Conservation (phyloP, 163 green algal genomes). For the Prototheca stagnorum region DNA sequence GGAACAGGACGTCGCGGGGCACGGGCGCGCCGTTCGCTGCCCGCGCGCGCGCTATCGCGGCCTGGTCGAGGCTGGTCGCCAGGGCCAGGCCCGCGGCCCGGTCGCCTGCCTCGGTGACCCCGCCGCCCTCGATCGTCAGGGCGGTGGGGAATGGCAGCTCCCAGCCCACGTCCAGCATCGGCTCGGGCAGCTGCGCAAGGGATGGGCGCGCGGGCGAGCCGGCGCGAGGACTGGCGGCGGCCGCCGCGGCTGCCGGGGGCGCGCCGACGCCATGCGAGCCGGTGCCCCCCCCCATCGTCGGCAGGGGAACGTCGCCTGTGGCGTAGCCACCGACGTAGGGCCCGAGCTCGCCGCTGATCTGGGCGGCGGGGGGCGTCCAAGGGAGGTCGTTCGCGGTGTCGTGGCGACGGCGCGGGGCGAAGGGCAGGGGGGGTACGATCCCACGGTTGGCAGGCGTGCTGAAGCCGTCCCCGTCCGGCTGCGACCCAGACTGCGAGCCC, state of each 20-base stretch:
- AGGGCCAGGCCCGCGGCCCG: background rate
- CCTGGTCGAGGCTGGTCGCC: slow-evolving; percentile 3
- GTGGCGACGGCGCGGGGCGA: too few relatives aligned
- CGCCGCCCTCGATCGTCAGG: too few relatives aligned
- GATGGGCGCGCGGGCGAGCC: slow-evolving; percentile 3
- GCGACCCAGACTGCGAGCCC: background rate
- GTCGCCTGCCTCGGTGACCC: background rate
- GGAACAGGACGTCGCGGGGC: too few relatives aligned
- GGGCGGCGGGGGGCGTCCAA: too few relatives aligned
- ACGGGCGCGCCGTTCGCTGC: too few relatives aligned
- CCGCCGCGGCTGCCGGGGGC: background rate
- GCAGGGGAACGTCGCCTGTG: too few relatives aligned
- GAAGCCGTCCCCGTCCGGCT: background rate
- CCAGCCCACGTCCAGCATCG: slow-evolving; percentile 35
- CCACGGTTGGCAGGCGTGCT: too few relatives aligned
- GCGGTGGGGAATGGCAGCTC: slow-evolving; percentile 26
- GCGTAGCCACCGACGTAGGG: too few relatives aligned
- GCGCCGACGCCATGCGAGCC: background rate
- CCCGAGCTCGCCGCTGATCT: too few relatives aligned
- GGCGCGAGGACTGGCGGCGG: slow-evolving; percentile 4
- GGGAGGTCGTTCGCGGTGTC: too few relatives aligned
- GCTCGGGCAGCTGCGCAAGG: slow-evolving; percentile 30
- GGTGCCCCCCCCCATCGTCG: background rate
- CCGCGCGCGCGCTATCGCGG: too few relatives aligned
- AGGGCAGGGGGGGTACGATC: too few relatives aligned